phyloP scores from a whole-genome alignment of 495 filamentous ascomycete species.

The Pyronema omphalodes region DNA sequence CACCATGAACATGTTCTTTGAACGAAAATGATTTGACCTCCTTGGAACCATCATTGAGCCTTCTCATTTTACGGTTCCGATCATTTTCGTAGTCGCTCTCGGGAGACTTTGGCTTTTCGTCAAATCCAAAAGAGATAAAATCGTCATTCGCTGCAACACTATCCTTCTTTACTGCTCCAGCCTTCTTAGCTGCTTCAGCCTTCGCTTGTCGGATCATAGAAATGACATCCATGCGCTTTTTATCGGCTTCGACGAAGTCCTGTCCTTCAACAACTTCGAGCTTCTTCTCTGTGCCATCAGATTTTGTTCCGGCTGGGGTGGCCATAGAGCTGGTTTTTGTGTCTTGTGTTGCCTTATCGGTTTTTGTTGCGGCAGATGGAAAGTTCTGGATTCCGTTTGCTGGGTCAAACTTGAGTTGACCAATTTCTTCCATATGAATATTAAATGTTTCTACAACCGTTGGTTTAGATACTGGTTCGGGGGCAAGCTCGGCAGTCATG shows the following conservation, averaged over 20 bases:
- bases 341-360: neutral
- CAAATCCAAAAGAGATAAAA: constrained; percentile 30
- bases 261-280: constrained; percentile 2
- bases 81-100: constrained; percentile 19
- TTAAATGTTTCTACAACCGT: too few species aligned
- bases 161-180: constrained; percentile 13
- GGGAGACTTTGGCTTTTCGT: constrained; percentile 19
- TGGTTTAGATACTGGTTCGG: too few species aligned
- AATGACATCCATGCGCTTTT: constrained; percentile 15
- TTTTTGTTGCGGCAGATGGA: neutral
- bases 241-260: constrained; percentile 4
- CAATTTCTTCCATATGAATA: too few species aligned
- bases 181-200: constrained; percentile 25
- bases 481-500: neutral
- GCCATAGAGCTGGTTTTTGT: neutral
- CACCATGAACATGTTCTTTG: neutral
- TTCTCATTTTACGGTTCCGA: constrained; percentile 26
- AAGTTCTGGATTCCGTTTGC: neutral
- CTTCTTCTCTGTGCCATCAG: neutral
- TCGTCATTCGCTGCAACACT: constrained; percentile 28
- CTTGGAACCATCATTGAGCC: constrained; percentile 1
- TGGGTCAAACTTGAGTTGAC: too few species aligned
- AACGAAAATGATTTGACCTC: neutral
- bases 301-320: neutral
- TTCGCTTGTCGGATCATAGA: constrained; percentile 27